Conservation (phyloP, 164 flowering plant genomes). For the Macadamia tetraphylla region DNA sequence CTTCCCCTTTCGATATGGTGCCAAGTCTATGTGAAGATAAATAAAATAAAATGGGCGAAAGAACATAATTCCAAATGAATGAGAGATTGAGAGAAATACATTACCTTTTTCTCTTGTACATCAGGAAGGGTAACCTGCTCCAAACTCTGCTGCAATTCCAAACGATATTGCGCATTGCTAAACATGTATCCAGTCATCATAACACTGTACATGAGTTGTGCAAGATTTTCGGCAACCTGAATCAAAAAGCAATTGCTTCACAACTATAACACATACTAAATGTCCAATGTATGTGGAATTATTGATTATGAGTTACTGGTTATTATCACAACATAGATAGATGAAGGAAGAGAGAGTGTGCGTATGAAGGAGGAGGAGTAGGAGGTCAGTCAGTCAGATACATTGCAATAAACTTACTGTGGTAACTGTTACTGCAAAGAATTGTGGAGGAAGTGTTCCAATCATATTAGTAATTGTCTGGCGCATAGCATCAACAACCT, state of each 20-base stretch:
- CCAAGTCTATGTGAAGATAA: not conserved
- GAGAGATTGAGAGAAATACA: not conserved
- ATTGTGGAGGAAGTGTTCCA: constrained; percentile 91
- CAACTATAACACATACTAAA: not conserved
- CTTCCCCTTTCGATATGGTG: no score
- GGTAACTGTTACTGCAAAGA: constrained; percentile 88
- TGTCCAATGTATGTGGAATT: not conserved
- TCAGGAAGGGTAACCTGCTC: constrained; percentile 95
- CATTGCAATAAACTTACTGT: constrained; percentile 52
- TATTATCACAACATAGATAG: no score
- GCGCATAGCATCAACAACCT: constrained; percentile 99
- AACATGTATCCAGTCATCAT: constrained; percentile 99
- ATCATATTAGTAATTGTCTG: constrained; percentile 97
- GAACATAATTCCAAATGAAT: not conserved
- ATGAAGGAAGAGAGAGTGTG: no score
- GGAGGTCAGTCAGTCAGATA: not conserved
- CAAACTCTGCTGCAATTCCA: constrained; percentile 89
- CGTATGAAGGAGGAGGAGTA: no score
- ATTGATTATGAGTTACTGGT: no score
- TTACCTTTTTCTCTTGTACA: constrained; percentile 47
- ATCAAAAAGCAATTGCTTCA: constrained; percentile 8
- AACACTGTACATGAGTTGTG: constrained; percentile 97
- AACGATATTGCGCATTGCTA: constrained; percentile 81
- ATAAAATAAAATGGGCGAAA: not conserved
- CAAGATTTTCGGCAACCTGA: constrained; percentile 99